A percentile compares a stretch with the other conserved stretches of the same genome.
phyloP scores from a whole-genome alignment of 1,284 basidiomycete genomes.

The Ustilago crameri region DNA sequence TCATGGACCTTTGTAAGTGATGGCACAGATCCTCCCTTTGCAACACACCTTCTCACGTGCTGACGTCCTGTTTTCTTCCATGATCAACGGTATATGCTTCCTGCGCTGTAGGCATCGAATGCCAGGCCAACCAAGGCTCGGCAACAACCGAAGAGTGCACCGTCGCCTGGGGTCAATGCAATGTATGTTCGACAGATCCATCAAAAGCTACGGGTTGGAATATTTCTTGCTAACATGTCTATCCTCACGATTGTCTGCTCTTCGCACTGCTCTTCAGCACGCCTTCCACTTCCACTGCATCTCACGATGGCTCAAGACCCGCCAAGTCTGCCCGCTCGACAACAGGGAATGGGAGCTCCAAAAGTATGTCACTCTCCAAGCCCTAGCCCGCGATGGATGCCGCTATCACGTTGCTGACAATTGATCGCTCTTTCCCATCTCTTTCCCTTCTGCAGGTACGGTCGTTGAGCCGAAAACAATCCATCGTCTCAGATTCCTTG shows the following conservation, averaged over 20 bases:
- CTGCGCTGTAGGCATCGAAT: conserved; percentile 92
- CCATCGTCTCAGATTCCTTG: neutral
- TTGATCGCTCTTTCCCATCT: neutral
- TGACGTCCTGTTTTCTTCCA: no score
- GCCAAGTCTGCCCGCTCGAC: conserved; percentile 97
- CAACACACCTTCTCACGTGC: no score
- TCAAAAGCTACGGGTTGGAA: no score
- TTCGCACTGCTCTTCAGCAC: conserved; percentile 74
- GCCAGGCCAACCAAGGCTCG: conserved; percentile 97
- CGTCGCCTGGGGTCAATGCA: conserved; percentile 99
- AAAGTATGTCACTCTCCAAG: conserved; percentile 74
- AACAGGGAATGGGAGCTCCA: conserved; percentile 90
- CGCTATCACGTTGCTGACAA: neutral
- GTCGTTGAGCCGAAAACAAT: conserved; percentile 16
- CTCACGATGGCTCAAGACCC: conserved; percentile 98
- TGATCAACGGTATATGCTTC: no score
- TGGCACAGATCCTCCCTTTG: neutral
- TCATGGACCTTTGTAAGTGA: conserved; percentile 67
- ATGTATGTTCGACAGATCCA: conserved; percentile 82
- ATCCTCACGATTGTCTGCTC: neutral
- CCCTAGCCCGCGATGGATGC: no score
- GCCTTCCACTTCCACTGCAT: conserved; percentile 99
- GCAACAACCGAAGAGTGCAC: conserved; percentile 97
- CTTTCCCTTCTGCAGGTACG: conserved; percentile 24
- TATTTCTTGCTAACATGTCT: neutral